These are phyloP conservation scores for Lachancea sp. DNA, from an alignment of 805 yeast genomes.

Conservation along the genomic window DNA sequence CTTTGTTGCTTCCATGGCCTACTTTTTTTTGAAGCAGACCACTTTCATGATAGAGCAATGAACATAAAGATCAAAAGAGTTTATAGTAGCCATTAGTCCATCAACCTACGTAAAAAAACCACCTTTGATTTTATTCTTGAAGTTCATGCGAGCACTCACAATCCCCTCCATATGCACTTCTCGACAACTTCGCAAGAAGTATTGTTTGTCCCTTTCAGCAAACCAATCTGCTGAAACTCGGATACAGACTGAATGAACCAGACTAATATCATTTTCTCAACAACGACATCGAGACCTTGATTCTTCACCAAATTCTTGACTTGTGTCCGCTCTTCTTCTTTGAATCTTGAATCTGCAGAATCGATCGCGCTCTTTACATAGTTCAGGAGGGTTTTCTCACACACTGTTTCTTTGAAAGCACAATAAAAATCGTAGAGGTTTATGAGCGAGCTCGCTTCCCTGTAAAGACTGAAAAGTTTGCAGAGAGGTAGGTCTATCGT, in stretches of 20 bases:
- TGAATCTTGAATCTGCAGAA: conserved; percentile 14
- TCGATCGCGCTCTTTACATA: conserved; percentile 2
- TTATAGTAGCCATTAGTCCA: background rate
- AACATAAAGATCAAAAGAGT: background rate
- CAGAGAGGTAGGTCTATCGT: conserved; percentile 47
- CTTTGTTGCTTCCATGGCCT: conserved; percentile 51
- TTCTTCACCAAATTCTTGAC: conserved; percentile 20
- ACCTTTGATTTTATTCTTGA: background rate
- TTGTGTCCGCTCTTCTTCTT: conserved; percentile 23
- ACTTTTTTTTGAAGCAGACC: conserved; percentile 39
- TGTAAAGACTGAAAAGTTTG: conserved; percentile 57
- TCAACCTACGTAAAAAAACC: background rate
- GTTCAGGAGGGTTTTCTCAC: conserved; percentile 20
- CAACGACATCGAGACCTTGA: conserved; percentile 34
- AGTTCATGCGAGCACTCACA: conserved; percentile 9
- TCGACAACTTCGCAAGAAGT: conserved; percentile 26
- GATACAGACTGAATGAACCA: conserved; percentile 71
- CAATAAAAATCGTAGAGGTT: conserved; percentile 62
- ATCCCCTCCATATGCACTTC: conserved; percentile 32
- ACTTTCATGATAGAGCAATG: conserved; percentile 3
- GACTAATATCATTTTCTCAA: conserved; percentile 60
- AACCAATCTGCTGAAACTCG: conserved; percentile 65
- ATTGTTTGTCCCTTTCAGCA: conserved; percentile 51
- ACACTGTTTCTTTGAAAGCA: conserved; percentile 52
- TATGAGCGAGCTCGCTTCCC: conserved; percentile 69